Percentiles rank a stretch among this genome's conserved stretches.
These are phyloP conservation scores for Aureobasidium sp. DNA, from an alignment of 2,329 filamentous ascomycete genomes.

Conservation along the genomic window DNA sequence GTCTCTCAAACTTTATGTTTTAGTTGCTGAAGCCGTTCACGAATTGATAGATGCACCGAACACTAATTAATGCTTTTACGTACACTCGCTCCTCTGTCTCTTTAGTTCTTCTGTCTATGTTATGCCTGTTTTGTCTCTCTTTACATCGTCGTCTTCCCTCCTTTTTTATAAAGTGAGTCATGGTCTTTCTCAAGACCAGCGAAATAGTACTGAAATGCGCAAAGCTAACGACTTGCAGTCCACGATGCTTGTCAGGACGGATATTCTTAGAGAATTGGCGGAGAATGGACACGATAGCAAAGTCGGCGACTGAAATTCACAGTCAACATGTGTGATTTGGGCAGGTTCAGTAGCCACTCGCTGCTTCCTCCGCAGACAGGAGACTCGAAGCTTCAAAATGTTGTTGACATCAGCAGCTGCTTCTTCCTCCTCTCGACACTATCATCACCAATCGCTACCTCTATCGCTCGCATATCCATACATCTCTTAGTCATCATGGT, in stretches of 20 bases:
- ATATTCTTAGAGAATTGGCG: not conserved
- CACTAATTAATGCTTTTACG: slow-evolving; percentile 10
- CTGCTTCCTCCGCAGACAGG: not conserved
- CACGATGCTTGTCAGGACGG: not conserved
- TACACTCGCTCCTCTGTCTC: not conserved
- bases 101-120: not conserved
- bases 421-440: not conserved
- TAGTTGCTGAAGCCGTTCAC: not conserved
- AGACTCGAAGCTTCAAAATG: not conserved
- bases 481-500: not conserved
- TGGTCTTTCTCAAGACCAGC: not conserved
- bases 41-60: slow-evolving; percentile 8
- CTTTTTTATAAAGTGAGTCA: not conserved
- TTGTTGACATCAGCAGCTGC: not conserved
- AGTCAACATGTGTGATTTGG: not conserved
- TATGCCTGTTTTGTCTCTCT: not conserved
- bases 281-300: too few species aligned
- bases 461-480: not conserved
- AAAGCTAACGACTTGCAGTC: not conserved
- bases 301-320: not conserved
- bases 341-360: not conserved
- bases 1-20: not conserved
- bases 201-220: too few species aligned
- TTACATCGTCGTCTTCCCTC: not conserved
- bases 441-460: not conserved